Evolutionary conservation across 75 land plant genomes (phyloP), one percentile per base, ranked within the genome.

Genomic region (Pinus tabuliformis): DNA sequence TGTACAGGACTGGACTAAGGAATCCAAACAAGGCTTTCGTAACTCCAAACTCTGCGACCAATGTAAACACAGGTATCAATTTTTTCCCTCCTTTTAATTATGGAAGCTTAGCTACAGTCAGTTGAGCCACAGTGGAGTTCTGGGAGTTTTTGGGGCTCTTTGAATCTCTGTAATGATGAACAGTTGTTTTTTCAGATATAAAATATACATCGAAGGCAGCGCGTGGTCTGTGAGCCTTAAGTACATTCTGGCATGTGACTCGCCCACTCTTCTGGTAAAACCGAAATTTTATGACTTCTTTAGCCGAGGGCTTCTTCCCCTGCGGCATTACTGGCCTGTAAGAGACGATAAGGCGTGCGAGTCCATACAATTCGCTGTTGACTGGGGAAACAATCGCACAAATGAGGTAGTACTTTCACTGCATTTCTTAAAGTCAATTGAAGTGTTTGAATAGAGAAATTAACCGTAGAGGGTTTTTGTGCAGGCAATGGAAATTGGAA

Each of bases 171-270:
- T 39, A 9, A 14, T 62, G 37, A 57, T 1, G 16, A 42, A 4
- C 7, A 1, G 1, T 16, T 73, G 58, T 59, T 18, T 49, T 17
- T 3, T 59, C 21, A 80, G 81, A 56, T 80, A 80, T 57, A 80
- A 80, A 56, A 63, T 80, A 36, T 80, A 80, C 68, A 80, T 76
- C 9, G 79, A 80, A 76, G 81, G 81, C 1, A 59, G 70, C n/a
- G 79, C 81, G 24, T 80, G 81, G 81, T 80, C 81, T 20, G 81
- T 77, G 14, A 80, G 81, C 63, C 28, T 80, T 22, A 80, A 80
- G 24, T 76, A 80, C 79, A 80, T 80, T 39, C 7, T 80, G n/a
- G 81, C 80, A 6, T 80, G 81, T 21, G 72, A 72, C 37, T 80
- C 81, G 16, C 70, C 80, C 3, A 80, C 68, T 36, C 39, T 80